Conservation (phyloP, 2,329 filamentous ascomycete genomes). For the Aspergillus unguis region DNA sequence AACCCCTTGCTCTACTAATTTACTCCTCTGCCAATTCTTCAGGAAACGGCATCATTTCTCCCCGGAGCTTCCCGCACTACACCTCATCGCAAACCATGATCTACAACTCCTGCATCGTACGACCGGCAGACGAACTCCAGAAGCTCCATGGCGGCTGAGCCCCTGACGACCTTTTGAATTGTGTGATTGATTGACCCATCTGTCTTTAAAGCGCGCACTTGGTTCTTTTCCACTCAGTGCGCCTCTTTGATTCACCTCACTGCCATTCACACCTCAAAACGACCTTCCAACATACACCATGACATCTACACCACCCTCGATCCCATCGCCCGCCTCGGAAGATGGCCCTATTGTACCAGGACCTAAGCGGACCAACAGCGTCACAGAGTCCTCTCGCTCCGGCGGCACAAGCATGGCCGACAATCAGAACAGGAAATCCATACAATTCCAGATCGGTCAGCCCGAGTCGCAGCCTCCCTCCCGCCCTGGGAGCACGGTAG, state of each 20-base stretch:
- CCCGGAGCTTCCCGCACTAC: not conserved
- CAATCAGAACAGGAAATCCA: slow-evolving; percentile 33
- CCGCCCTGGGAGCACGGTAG: slow-evolving; percentile 27
- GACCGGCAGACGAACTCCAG: slow-evolving; percentile 23
- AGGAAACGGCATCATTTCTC: not conserved
- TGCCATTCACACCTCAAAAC: not conserved
- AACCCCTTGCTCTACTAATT: not conserved
- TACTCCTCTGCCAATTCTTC: not conserved
- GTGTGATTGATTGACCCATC: slow-evolving; percentile 2
- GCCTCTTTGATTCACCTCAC: not conserved
- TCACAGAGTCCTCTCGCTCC: slow-evolving; percentile 17
- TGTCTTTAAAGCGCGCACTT: not conserved
- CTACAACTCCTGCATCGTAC: slow-evolving; percentile 21
- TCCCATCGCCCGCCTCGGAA: slow-evolving; percentile 14
- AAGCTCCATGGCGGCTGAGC: slow-evolving; percentile 30
- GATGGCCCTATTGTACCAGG: not conserved
- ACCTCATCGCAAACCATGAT: slow-evolving; percentile 21
- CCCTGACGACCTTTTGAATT: slow-evolving; percentile 5
- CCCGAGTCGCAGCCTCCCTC: slow-evolving; percentile 28
- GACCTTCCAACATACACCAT: slow-evolving; percentile 4
- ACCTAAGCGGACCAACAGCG: slow-evolving; percentile 12
- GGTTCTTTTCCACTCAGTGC: not conserved
- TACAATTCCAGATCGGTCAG: slow-evolving; percentile 37
- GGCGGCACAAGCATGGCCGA: slow-evolving; percentile 21
- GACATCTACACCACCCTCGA: slow-evolving; percentile 9